Evolutionary conservation across 1,139 yeast species (phyloP).

Genomic region (Zygosaccharomyces pseudobailii): DNA sequence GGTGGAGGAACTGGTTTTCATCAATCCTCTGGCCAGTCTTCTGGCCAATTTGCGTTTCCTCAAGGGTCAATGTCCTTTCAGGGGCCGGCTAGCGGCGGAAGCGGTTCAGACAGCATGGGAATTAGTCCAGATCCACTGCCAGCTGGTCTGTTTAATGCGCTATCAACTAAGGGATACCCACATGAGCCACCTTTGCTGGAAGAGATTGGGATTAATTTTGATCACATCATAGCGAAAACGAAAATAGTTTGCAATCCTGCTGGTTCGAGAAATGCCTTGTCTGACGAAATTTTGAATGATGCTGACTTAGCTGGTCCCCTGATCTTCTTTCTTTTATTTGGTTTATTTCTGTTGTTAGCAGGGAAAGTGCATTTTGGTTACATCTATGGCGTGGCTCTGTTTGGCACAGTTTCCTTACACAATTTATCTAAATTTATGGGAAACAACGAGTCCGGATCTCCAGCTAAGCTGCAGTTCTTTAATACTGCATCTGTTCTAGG

Average conservation of each 20-base stretch:
- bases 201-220: slow-evolving; percentile 89
- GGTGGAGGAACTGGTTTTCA: slow-evolving; percentile 20
- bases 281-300: slow-evolving; percentile 73
- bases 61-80: slow-evolving; percentile 34
- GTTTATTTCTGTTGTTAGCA: slow-evolving; percentile 71
- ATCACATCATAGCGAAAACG: slow-evolving; percentile 81
- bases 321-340: slow-evolving; percentile 81
- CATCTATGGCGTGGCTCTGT: slow-evolving; percentile 90
- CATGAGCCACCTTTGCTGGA: slow-evolving; percentile 91
- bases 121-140: slow-evolving; percentile 47
- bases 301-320: slow-evolving; percentile 95
- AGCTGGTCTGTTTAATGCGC: slow-evolving; percentile 81
- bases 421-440: slow-evolving; percentile 79
- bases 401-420: slow-evolving; percentile 85
- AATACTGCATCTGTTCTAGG: slow-evolving; percentile 79
- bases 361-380: slow-evolving; percentile 97
- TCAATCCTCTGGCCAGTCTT: slow-evolving; percentile 32
- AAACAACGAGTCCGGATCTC: slow-evolving; percentile 18
- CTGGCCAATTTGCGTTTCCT: slow-evolving; percentile 31
- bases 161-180: slow-evolving; percentile 89
- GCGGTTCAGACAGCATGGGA: slow-evolving; percentile 14
- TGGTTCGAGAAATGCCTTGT: slow-evolving; percentile 41
- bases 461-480: slow-evolving; percentile 31
- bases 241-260: slow-evolving; percentile 80
- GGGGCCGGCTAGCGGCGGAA: slow-evolving; percentile 7